These are phyloP conservation scores for Xylaria multiplex DNA, from an alignment of 2,329 filamentous ascomycete species.

Conservation along the genomic window DNA sequence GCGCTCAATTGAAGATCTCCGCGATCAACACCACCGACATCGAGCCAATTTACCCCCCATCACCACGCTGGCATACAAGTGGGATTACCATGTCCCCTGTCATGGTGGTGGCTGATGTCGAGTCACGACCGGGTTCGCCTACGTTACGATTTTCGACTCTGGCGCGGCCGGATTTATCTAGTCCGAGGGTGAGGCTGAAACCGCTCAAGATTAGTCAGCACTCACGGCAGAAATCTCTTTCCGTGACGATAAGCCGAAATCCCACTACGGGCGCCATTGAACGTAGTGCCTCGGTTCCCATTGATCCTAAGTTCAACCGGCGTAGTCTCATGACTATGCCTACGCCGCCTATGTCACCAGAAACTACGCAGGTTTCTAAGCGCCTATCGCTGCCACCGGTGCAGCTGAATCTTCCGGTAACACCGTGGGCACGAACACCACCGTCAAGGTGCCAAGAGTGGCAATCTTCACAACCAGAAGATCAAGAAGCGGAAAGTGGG, in stretches of 20 bases:
- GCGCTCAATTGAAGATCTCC: constrained; percentile 32
- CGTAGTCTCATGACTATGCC: constrained; percentile 40
- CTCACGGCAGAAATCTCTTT: constrained; percentile 38
- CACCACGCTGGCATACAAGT: constrained; percentile 22
- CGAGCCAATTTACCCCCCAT: constrained; percentile 20
- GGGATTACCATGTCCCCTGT: constrained; percentile 42
- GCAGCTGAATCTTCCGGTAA: constrained; percentile 10
- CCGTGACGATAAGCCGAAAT: constrained; percentile 43
- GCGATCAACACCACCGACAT: constrained; percentile 36
- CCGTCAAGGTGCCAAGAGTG: constrained; percentile 27
- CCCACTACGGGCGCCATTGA: constrained; percentile 41
- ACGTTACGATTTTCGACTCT: constrained; percentile 25
- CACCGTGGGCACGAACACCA: constrained; percentile 17
- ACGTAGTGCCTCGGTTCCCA: constrained; percentile 30
- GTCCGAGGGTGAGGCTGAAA: constrained; percentile 35
- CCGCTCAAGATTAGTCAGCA: constrained; percentile 38
- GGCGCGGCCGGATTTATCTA: constrained; percentile 26
- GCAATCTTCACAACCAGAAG: constrained; percentile 19
- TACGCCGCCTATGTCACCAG: constrained; percentile 37
- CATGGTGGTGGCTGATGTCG: constrained; percentile 43
- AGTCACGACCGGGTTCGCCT: constrained; percentile 32
- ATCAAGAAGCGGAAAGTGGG: constrained; percentile 24
- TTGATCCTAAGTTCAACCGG: constrained; percentile 33
- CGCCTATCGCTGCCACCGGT: constrained; percentile 36
- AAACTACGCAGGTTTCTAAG: constrained; percentile 21